Base-by-base conservation (phyloP, 257 asterid genomes). In the Henckelia pumila region DNA sequence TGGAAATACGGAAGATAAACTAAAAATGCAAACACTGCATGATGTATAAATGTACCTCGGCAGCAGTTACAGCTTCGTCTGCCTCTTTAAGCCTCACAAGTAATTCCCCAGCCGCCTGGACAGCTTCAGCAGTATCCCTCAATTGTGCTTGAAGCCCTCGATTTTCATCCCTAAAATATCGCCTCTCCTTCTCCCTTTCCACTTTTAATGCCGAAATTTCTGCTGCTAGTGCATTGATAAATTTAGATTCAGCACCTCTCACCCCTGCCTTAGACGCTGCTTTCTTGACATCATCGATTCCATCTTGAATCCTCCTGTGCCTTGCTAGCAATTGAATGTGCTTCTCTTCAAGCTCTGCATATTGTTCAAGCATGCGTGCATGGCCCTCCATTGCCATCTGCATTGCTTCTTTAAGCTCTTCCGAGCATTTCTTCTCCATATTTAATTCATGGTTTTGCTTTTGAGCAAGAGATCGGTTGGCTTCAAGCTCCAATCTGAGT, bases 321-420 rank as follows among this genome's bases (percentile, higher is more conserved):
- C 92, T 86, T 20, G 78, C 80, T 75, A 94, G 99, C 81, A 94
- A 57, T 44, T 91, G 91, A 53, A 94, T 89, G 73, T 94, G 99
- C 70, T 85, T 88, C 79, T 88, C 98, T 82, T 94, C 96, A 44
- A 94, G 96, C 56, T 94, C 98, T 25, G 89, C 96, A 73, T 94
- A 94, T 73, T 91, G 97, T 78, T 94, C 99, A 28, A 94, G 95
- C 99, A 94, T 88, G 73, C 99, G 94, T 44, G 96, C 96, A 77
- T 94, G 99, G 69, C 99, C 95, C 74, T 94, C 95, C 95, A 94
- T 88, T 58, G 99, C 96, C 92, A 91, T 76, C 85, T 87, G 95
- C 96, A 94, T 86, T 66, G 97, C 99, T 82, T 94, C 99, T 79
- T 87, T 88, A 60, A 91, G 89, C 86, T 94, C 99, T 62, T 94